Percentiles rank a stretch among this genome's conserved stretches.
Conservation (phyloP, 169 alveolate species). For the Toxoplasma gondii region DNA sequence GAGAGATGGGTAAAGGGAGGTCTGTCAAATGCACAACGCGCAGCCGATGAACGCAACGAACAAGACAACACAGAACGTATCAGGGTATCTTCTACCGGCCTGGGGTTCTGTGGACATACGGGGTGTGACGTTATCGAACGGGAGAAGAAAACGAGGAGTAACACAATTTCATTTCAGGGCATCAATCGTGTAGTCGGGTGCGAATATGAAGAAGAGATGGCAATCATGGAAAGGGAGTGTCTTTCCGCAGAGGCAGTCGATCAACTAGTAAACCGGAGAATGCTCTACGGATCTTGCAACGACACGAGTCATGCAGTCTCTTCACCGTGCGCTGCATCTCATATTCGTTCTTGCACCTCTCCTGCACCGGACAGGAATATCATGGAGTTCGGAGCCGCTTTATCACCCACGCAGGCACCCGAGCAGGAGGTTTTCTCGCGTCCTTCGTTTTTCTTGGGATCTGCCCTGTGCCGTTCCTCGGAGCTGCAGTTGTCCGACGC, state of each 20-base stretch:
- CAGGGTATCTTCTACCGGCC: not conserved
- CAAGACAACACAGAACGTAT: not conserved
- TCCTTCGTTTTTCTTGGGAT: not conserved
- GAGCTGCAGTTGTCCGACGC: not conserved
- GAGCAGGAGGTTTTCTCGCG: not conserved
- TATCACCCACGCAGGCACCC: too few relatives aligned
- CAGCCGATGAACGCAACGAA: too few relatives aligned
- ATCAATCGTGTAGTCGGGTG: not conserved
- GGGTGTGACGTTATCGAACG: not conserved
- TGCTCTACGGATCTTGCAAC: not conserved
- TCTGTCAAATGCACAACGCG: too few relatives aligned
- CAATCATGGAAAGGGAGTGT: not conserved
- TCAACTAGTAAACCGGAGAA: not conserved
- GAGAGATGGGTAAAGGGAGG: not conserved
- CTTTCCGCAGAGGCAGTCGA: not conserved
- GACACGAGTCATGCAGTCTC: not conserved
- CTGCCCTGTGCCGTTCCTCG: not conserved
- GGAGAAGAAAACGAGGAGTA: not conserved
- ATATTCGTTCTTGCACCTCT: too few relatives aligned
- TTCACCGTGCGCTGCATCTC: not conserved
- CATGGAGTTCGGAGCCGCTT: too few relatives aligned
- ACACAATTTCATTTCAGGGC: not conserved
- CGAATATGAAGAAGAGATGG: not conserved
- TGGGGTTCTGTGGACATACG: not conserved
- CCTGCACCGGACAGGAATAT: too few relatives aligned